Percentiles rank a stretch among this genome's conserved stretches.
These are phyloP conservation scores for Leishmania braziliensis DNA, from an alignment of 208 protist genomes.

Conservation along the genomic window DNA sequence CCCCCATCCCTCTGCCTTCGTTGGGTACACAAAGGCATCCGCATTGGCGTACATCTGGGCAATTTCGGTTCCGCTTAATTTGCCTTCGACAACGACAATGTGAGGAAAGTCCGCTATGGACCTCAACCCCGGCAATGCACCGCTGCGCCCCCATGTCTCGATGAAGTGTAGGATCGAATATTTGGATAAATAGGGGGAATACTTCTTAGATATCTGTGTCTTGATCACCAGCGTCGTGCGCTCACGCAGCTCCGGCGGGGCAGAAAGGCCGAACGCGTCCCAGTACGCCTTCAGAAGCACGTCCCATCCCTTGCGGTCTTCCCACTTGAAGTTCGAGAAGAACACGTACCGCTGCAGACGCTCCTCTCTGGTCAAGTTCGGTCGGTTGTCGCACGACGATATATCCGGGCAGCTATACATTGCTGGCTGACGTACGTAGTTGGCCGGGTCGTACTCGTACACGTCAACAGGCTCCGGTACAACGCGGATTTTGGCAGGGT, in stretches of 20 bases:
- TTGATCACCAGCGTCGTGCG: constrained; percentile 27
- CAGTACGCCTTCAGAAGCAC: constrained; percentile 59
- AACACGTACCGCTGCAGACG: constrained; percentile 42
- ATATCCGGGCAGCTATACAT: neutral
- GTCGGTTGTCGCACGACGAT: constrained; percentile 18
- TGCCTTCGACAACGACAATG: constrained; percentile 38
- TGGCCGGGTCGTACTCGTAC: constrained; percentile 45
- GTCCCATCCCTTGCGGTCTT: constrained; percentile 66
- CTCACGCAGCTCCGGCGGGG: constrained; percentile 25
- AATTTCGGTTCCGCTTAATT: constrained; percentile 21
- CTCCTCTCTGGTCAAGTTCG: constrained; percentile 1
- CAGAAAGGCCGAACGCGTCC: constrained; percentile 39
- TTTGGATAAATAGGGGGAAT: constrained; percentile 3
- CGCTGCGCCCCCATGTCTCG: constrained; percentile 16
- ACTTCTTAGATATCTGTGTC: neutral
- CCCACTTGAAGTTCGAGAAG: constrained; percentile 74
- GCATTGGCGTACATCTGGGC: constrained; percentile 63
- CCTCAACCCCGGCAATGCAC: constrained; percentile 19
- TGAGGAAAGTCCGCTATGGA: constrained; percentile 32
- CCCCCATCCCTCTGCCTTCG: constrained; percentile 61
- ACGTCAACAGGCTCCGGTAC: constrained; percentile 66
- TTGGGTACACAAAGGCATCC: constrained; percentile 88
- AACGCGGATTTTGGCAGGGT: constrained; percentile 23
- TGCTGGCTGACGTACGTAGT: constrained; percentile 13
- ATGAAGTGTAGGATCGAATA: constrained; percentile 12